Base-by-base conservation (phyloP, 140 eudicot genomes). In the Flaveria floridana region DNA sequence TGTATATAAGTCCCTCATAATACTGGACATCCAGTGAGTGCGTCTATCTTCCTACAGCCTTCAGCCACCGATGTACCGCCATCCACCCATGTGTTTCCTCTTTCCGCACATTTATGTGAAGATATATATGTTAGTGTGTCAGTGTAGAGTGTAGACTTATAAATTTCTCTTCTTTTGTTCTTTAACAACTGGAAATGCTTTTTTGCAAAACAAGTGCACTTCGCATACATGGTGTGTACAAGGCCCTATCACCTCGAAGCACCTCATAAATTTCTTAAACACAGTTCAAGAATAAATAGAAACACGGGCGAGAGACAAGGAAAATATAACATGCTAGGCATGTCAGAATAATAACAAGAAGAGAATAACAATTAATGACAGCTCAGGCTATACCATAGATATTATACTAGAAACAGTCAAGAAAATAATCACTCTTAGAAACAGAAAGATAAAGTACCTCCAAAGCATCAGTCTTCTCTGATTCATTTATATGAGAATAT, bases 401-500 rank as follows among this genome's bases (percentile, higher is more conserved):
- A 72, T 37, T 65, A 34, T 34, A 34, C 52, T 18, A 66, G 53
- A 66, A 39, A 39, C 52, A 37, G 28, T 8, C 67, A 19, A 19
- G 37, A 55, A 55, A 55, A 55, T 66, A 21, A 76, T 37, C n/a
- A 37, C 26, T 21, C 21, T 6, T 53, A 73, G 37, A 56, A 72
- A 55, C 42, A 44, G 23, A 77, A 71, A 28, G 23, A 82, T 57
- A 66, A 42, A 61, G 41, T 75, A 93, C 98, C 98, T 93, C 98
- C 83, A 93, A 83, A 48, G 98, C 98, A 82, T 93, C 98, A 23
- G 72, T 76, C 82, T 90, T 90, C 78, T 93, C 97, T 26, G 93
- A 85, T 80, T 71, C 89, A 72, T 85, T 93, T 57, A 77, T 64
- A 73, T 78, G 77, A 52, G 84, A 86, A 76, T 76, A 76, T 71